A percentile compares a stretch with the other conserved stretches of the same genome.
Conservation (phyloP, 2,329 filamentous ascomycete species). For the Diaporthe destruens region DNA sequence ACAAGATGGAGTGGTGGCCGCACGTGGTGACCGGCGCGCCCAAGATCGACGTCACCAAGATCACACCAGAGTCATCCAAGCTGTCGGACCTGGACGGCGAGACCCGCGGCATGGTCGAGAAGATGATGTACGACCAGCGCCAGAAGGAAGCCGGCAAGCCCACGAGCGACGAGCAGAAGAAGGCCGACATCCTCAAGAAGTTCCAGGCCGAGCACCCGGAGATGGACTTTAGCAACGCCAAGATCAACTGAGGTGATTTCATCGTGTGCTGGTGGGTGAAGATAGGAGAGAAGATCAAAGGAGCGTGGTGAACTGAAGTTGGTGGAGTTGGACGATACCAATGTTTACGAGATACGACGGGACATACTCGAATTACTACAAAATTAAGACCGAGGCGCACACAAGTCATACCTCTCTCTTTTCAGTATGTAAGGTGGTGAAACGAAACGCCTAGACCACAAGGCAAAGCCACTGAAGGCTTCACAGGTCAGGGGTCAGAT, state of each 20-base stretch:
- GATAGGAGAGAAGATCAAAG: not conserved
- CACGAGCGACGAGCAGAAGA: conserved; percentile 94
- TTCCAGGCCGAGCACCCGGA: conserved; percentile 86
- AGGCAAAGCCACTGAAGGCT: conserved; percentile 42
- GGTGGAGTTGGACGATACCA: conserved; percentile 38
- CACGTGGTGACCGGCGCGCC: conserved; percentile 90
- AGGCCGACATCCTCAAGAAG: conserved; percentile 90
- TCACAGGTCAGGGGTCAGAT: conserved; percentile 68
- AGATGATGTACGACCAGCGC: conserved; percentile 99
- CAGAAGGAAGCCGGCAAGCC: conserved; percentile 94
- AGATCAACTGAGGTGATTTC: conserved; percentile 63
- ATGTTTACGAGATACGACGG: conserved; percentile 30
- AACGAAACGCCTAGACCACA: conserved; percentile 72
- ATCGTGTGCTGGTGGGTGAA: not conserved
- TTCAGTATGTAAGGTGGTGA: conserved; percentile 68
- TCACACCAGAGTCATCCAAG: conserved; percentile 92
- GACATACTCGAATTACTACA: conserved; percentile 12
- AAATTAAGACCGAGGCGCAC: not conserved
- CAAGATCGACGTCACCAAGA: conserved; percentile 95
- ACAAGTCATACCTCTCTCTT: not conserved
- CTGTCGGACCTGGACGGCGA: conserved; percentile 93
- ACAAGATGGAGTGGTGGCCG: conserved; percentile 99
- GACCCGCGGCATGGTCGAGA: conserved; percentile 97
- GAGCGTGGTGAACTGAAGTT: not conserved
- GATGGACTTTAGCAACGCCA: conserved; percentile 79